These are phyloP conservation scores for Plectosphaerella cucumerina DNA, from an alignment of 2,329 filamentous ascomycete species.

Conservation along the genomic window DNA sequence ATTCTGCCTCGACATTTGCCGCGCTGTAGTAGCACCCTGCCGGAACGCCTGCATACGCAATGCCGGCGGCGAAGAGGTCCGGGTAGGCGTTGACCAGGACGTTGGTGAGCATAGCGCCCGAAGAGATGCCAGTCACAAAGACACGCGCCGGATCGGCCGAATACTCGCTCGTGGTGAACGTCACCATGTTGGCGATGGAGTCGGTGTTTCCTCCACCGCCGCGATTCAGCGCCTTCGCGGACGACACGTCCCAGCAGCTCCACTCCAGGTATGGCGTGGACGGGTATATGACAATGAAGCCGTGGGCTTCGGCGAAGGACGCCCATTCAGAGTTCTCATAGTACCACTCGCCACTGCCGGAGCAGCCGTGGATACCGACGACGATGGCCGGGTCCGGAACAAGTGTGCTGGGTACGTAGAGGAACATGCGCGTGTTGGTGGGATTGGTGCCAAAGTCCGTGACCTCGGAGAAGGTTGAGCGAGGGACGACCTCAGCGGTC, in stretches of 20 bases:
- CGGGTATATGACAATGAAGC: slow-evolving; percentile 51
- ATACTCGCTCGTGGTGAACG: slow-evolving; percentile 48
- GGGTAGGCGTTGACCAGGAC: slow-evolving; percentile 43
- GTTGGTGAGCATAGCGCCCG: slow-evolving; percentile 49
- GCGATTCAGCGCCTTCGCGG: slow-evolving; percentile 44
- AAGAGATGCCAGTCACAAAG: slow-evolving; percentile 47
- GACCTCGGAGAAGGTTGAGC: slow-evolving; percentile 12
- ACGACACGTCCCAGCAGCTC: slow-evolving; percentile 57
- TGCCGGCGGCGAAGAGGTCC: slow-evolving; percentile 40
- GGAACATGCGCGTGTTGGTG: slow-evolving; percentile 11
- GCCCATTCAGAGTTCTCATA: slow-evolving; percentile 48
- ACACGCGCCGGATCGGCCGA: slow-evolving; percentile 45
- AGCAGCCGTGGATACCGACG: slow-evolving; percentile 54
- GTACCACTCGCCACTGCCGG: slow-evolving; percentile 47
- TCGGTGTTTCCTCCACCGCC: slow-evolving; percentile 53
- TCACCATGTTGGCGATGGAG: slow-evolving; percentile 56
- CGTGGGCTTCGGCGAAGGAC: slow-evolving; percentile 47
- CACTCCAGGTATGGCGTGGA: slow-evolving; percentile 27
- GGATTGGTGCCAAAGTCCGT: slow-evolving; percentile 11
- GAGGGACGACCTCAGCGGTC: slow-evolving; percentile 10
- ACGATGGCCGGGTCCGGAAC: slow-evolving; percentile 42
- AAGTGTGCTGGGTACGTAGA: slow-evolving; percentile 31
- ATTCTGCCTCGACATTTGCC: slow-evolving; percentile 33
- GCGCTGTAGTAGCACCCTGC: slow-evolving; percentile 40
- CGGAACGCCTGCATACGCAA: slow-evolving; percentile 38